phyloP scores from a whole-genome alignment of 148 eudicot genomes.

The Rhododendron williamsianum region DNA sequence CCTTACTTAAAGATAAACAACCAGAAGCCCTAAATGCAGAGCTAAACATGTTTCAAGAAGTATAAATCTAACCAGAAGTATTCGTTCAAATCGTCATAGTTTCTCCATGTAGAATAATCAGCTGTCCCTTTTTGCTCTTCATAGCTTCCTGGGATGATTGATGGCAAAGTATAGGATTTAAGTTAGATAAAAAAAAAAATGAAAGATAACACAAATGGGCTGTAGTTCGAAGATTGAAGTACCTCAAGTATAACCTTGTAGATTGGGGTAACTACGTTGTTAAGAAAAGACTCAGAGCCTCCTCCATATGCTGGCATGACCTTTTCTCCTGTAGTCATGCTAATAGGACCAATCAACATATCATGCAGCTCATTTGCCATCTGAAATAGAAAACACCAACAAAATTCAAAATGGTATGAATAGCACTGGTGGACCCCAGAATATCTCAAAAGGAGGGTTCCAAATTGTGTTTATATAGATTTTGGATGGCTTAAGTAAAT shows the following conservation, averaged over 20 bases:
- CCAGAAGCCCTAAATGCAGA: neutral
- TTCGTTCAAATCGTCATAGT: constrained; percentile 95
- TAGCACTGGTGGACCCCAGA: neutral
- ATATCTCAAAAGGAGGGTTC: neutral
- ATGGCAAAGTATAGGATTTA: constrained; percentile 19
- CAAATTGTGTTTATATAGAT: neutral
- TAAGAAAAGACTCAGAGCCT: constrained; percentile 64
- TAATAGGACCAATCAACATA: constrained; percentile 73
- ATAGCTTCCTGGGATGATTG: constrained; percentile 28
- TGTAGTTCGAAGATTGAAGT: constrained; percentile 10
- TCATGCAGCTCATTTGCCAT: constrained; percentile 95
- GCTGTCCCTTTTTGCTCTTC: constrained; percentile 78
- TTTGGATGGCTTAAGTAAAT: neutral
- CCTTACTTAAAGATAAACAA: neutral
- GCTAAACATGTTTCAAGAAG: neutral
- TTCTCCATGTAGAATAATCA: constrained; percentile 95
- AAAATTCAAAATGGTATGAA: neutral
- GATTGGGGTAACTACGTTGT: constrained; percentile 56
- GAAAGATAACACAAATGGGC: neutral
- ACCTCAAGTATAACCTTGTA: constrained; percentile 71
- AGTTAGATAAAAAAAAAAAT: constrained; percentile 7
- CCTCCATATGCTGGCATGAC: constrained; percentile 90
- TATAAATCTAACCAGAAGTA: constrained; percentile 64
- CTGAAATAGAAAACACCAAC: constrained; percentile 35
- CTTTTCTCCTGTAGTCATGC: constrained; percentile 74